phyloP scores from a whole-genome alignment of 192 early-diverging fungal genomes.

The Gigaspora rosea region DNA sequence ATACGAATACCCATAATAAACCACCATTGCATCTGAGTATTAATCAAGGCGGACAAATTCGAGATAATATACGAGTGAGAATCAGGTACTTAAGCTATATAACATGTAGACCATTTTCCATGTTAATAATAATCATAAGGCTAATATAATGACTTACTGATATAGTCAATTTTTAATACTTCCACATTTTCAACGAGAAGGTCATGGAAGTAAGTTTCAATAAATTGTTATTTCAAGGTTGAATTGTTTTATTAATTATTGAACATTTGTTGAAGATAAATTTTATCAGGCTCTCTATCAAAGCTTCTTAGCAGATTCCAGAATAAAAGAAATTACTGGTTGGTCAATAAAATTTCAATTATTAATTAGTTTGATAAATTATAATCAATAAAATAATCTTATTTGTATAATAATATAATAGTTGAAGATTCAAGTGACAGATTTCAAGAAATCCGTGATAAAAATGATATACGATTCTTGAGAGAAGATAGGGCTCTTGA shows the following conservation, averaged over 20 bases:
- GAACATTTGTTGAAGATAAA: conserved; percentile 36
- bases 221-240: no score
- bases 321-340: conserved; percentile 67
- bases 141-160: background rate
- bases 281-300: conserved; percentile 69
- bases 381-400: conserved; percentile 13
- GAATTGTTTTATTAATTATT: no score
- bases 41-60: conserved; percentile 34
- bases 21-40: background rate
- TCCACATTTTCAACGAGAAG: conserved; percentile 82
- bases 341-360: conserved; percentile 21
- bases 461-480: conserved; percentile 74
- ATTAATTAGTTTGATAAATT: conserved; percentile 18
- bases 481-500: conserved; percentile 58
- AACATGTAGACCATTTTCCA: background rate
- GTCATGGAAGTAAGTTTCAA: conserved; percentile 68
- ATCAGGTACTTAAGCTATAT: conserved; percentile 64
- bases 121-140: background rate
- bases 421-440: conserved; percentile 95
- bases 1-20: background rate
- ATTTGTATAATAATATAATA: conserved; percentile 31
- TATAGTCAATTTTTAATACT: conserved; percentile 90
- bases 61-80: conserved; percentile 74
- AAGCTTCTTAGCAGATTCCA: conserved; percentile 42
- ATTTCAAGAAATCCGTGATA: conserved; percentile 85